Evolutionary conservation across 108 stramenopile species (phyloP), one percentile per base, ranked within the genome.

Genomic region (Chaetoceros tenuissimus): DNA sequence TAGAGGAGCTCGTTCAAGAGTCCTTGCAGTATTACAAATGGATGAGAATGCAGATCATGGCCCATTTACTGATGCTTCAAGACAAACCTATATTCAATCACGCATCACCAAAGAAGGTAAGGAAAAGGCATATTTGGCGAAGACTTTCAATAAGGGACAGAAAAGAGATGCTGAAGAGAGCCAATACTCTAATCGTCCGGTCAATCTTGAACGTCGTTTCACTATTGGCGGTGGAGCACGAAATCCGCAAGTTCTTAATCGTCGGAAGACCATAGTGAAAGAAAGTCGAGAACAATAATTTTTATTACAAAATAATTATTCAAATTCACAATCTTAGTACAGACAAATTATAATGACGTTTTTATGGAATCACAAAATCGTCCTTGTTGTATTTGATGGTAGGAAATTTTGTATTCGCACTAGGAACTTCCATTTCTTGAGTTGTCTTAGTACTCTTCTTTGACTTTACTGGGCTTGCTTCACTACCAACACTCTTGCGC

Each of bases 1-100:
- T 58, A 69, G 76, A 25, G 73, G 77, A 16, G 82, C 82, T 0
- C 66, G 79, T 31, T 63, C 60, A 23, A 67, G 79, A 24, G 79
- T 79, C 3, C 61, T 84, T 58, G 70, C 75, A 18, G 66, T 84
- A 1, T 56, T 82, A n/a, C 62, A 75, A 44, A 60, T 60, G 30
- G 62, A 59, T 21, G 59, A 67, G 17, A 72, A 72, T 24, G 69
- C 53, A 22, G 73, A 69, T 55, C 67, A 71, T 34, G 72, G 72
- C 1, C 8, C 17, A 3, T 72, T 77, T 40, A 69, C 71, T 24
- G 75, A 77, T 56, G 53, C 72, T 0, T 60, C 57, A 44, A 63
- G 76, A 34, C 72, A 77, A 52, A 69, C 76, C 25, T 51, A 66
- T 25, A 46, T 53, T 2, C 10, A 18, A 23, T n/a, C n/a, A n/a